Evolutionary conservation across 1,284 basidiomycete species (phyloP).

Genomic region (Leccinum huronense): DNA sequence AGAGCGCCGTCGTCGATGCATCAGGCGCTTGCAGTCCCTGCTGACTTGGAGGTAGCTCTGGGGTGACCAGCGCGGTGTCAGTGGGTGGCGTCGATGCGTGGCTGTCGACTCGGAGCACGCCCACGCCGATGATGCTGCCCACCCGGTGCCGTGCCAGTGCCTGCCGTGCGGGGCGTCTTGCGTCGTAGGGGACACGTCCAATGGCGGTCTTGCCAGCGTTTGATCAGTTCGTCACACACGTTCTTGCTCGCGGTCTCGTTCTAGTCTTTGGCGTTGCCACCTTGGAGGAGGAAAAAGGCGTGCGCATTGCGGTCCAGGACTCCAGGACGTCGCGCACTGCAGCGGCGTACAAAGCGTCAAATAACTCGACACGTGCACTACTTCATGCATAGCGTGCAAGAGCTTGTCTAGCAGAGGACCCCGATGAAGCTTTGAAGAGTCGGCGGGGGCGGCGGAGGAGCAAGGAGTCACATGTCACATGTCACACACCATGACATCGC

Average conservation of each 20-base stretch:
- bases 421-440: slow-evolving; percentile 57
- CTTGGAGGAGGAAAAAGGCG: slow-evolving; percentile 59
- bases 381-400: slow-evolving; percentile 32
- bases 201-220: slow-evolving; percentile 62
- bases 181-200: slow-evolving; percentile 55
- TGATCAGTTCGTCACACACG: slow-evolving; percentile 54
- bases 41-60: slow-evolving; percentile 8
- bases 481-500: no score
- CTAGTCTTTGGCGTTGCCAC: slow-evolving; percentile 67
- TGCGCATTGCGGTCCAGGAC: slow-evolving; percentile 56
- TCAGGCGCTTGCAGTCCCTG: slow-evolving; percentile 8
- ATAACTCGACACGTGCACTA: slow-evolving; percentile 26
- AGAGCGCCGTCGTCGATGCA: slow-evolving; percentile 24
- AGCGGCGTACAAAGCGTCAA: slow-evolving; percentile 36
- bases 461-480: no score
- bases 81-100: slow-evolving; percentile 10
- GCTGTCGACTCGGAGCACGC: slow-evolving; percentile 29
- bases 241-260: slow-evolving; percentile 50
- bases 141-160: slow-evolving; percentile 52
- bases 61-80: neutral
- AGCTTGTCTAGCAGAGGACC: slow-evolving; percentile 66
- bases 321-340: slow-evolving; percentile 36
- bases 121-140: slow-evolving; percentile 44
- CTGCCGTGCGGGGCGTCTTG: slow-evolving; percentile 30
- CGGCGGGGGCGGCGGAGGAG: slow-evolving; percentile 36